These are phyloP conservation scores for Artemisia annua DNA, from an alignment of 129 eudicot species.

Conservation along the genomic window DNA sequence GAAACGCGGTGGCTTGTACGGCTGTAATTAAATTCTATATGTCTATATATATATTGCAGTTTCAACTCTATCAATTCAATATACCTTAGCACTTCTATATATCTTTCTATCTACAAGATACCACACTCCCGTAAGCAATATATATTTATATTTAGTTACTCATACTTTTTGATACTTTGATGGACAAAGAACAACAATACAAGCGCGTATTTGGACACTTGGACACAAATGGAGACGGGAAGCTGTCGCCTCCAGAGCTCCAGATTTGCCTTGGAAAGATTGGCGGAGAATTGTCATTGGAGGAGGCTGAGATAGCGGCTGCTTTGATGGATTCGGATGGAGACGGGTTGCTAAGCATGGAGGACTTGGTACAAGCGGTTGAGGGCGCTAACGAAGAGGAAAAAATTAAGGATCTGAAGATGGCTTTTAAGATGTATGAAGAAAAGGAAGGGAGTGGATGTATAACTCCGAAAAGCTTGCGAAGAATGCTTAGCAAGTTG, in stretches of 20 bases:
- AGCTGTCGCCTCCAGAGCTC: constrained; percentile 8
- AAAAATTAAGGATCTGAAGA: not conserved
- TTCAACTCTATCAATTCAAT: too few species aligned
- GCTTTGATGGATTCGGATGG: constrained; percentile 4
- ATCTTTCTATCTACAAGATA: too few species aligned
- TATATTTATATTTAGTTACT: too few species aligned
- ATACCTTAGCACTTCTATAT: not conserved
- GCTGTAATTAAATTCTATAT: too few species aligned
- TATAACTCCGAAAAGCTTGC: constrained; percentile 7
- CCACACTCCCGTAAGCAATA: too few species aligned
- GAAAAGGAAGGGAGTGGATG: constrained; percentile 5
- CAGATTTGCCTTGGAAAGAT: not conserved
- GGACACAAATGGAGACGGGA: not conserved
- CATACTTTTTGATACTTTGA: not conserved
- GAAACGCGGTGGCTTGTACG: too few species aligned
- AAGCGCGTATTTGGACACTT: not conserved
- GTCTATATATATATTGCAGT: too few species aligned
- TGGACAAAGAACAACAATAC: constrained; percentile 10
- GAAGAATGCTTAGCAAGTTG: constrained; percentile 3
- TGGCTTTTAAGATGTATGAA: constrained; percentile 18
- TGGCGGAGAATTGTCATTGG: not conserved
- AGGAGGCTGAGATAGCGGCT: constrained; percentile 4
- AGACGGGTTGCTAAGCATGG: not conserved
- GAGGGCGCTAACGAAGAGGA: constrained; percentile 13
- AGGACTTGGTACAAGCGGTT: not conserved